These are phyloP conservation scores for Stephanocyclus meneghinianus DNA, from an alignment of 352 stramenopile species.

Conservation along the genomic window DNA sequence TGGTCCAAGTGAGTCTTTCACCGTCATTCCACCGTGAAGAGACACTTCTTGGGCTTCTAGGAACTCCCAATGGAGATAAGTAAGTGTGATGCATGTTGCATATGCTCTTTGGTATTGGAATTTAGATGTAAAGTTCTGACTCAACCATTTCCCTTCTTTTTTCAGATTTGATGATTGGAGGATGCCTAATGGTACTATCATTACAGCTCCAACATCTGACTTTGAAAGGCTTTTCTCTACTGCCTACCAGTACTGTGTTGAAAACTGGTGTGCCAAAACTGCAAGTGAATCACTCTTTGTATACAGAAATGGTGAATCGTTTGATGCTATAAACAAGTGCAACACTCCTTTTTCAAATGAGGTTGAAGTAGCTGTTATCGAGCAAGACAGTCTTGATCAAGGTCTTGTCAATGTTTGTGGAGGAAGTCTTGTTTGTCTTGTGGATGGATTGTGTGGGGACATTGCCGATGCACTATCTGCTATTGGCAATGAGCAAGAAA, in stretches of 20 bases:
- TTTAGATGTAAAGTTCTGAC: too few species aligned
- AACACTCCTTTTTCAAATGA: background rate
- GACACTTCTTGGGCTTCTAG: constrained; percentile 14
- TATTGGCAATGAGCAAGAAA: background rate
- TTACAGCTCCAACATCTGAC: background rate
- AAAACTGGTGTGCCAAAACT: constrained; percentile 24
- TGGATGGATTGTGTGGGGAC: constrained; percentile 5
- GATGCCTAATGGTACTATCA: background rate
- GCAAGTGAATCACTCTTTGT: constrained; percentile 10
- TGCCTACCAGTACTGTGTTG: constrained; percentile 19
- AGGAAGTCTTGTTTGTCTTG: background rate
- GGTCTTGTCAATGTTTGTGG: background rate
- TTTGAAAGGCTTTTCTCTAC: constrained; percentile 3
- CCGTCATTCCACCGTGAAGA: background rate
- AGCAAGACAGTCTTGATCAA: too few species aligned
- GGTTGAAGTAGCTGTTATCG: background rate
- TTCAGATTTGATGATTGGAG: constrained; percentile 14
- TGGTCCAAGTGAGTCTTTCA: constrained; percentile 11
- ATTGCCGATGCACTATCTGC: background rate
- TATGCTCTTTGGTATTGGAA: too few species aligned
- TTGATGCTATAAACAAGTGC: constrained; percentile 13
- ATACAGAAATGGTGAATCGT: constrained; percentile 14
- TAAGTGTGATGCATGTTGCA: too few species aligned
- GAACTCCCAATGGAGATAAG: constrained; percentile 11
- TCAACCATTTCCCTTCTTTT: too few species aligned